Conservation (phyloP, 306 rosid species). For the Sindora glabra region DNA sequence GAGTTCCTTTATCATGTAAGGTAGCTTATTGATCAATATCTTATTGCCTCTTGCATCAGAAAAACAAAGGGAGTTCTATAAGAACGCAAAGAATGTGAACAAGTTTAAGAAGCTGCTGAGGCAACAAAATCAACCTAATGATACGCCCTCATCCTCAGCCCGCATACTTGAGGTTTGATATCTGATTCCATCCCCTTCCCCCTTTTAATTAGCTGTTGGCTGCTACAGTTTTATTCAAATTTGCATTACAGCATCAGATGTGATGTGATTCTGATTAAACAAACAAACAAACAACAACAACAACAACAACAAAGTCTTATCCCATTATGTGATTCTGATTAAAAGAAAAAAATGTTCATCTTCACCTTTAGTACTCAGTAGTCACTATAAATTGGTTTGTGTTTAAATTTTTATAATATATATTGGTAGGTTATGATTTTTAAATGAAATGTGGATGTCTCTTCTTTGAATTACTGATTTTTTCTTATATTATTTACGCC, state of each 20-base stretch:
- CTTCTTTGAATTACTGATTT: not conserved
- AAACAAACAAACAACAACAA: too few relatives aligned
- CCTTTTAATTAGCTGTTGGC: not conserved
- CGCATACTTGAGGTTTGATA: conserved; percentile 43
- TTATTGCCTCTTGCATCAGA: conserved; percentile 33
- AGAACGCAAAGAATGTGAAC: conserved; percentile 66
- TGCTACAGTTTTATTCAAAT: not conserved
- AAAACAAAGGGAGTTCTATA: conserved; percentile 63
- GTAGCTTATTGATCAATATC: not conserved
- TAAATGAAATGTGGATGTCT: not conserved
- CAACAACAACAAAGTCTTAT: too few relatives aligned
- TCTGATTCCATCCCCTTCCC: not conserved
- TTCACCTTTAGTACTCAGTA: too few relatives aligned
- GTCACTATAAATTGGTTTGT: too few relatives aligned
- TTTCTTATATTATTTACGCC: not conserved
- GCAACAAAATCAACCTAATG: conserved; percentile 31
- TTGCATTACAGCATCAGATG: not conserved
- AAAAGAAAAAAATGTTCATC: too few relatives aligned
- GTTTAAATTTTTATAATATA: too few relatives aligned
- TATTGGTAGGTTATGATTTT: not conserved
- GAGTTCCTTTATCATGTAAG: not conserved
- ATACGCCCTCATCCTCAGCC: conserved; percentile 5
- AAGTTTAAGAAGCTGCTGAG: conserved; percentile 67
- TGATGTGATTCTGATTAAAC: too few relatives aligned
- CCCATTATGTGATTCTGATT: too few relatives aligned